Evolutionary conservation across 2,329 filamentous ascomycete species (phyloP), one percentile per base, ranked within the genome.

Genomic region (Geosmithia flava): DNA sequence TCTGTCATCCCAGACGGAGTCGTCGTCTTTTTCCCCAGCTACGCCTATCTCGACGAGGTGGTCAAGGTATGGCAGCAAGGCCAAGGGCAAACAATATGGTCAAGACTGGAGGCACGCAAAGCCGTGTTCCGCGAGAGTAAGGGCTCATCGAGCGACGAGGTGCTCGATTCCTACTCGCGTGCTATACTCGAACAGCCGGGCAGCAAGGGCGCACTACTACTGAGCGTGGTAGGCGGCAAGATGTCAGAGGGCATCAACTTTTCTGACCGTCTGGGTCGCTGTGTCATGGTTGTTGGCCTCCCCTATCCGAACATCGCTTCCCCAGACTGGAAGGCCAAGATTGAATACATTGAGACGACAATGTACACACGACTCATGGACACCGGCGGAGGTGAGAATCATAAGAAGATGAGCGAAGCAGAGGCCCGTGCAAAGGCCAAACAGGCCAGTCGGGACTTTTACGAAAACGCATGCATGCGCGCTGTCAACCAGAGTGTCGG

Each of bases 201-300:
- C 5, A 52, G 48, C 41, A 59, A 75, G 45, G 90, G 90, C 0
- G 91, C 86, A 0, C 68, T 97, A 0, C 75, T 98, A 0, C 76
- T 98, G 23, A 90, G 88, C 48, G 90, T 98, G 3, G 84, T 98
- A 2, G 91, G 91, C 48, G 93, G 93, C 15, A 95, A 91, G 55
- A 83, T 98, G 68, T 95, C 87, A 50, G 93, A 98, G 66, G 93
- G 93, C 54, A 98, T 98, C 68, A 98, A 98, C 66, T 98, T 98
- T 68, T 91, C 87, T 1, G 90, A 98, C 66, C 74, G 76, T 3
- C 79, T 98, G 0, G 93, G 93, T 1, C 82, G 93, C 23, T 91
- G 87, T 48, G 89, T 98, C 8, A 71, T 95, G 15, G 85, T 97
- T n/a, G 79, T 97, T 15, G 93, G 93, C 0, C 69, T 98, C 3